Evolutionary conservation across 2,329 filamentous ascomycete species (phyloP), one percentile per base, ranked within the genome.

Genomic region (Aureobasidium sp.): DNA sequence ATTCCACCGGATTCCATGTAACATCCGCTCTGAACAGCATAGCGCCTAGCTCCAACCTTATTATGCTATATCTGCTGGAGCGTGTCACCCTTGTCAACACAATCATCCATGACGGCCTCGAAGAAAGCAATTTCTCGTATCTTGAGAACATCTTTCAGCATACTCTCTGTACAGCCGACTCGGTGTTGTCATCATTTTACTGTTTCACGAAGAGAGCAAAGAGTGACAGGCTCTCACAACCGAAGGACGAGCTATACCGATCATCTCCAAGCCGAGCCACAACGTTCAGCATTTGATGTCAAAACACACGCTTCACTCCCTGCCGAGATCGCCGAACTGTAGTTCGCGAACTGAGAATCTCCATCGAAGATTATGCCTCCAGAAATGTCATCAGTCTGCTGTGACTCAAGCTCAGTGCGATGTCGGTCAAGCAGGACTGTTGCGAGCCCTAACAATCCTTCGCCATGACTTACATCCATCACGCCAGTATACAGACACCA

Each of bases 341-440:
- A 27, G 22, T 27, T 12, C 14, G 20, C 42, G 14, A 14, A 5
- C 12, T 25, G 20, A 45, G 36, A 5, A 17, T 39, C 36, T 39
- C 4, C 15, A 39, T 39, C 36, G 36, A 39, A 39, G 36, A 39
- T 39, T 2, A 2, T 39, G n/a, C 8, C 41, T 25, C 6, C 12
- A 44, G 20, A 49, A 3, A 42, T 44, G 52, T 15, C 17, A 22
- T 25, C 27, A 44, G 39, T n/a, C 44, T 22, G 20, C n/a, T n/a
- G 52, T 56, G 52, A 56, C 52, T 56, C 52, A 34, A 44, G 15
- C 4, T 5, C 34, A 17, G 17, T 56, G 52, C 52, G 52, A 56
- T 56, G 52, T 56, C 52, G 52, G 27, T 41, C 51, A 3, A 39
- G 9, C 39, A 34, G 4, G 27, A 22, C 52, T 22, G 20, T 41